phyloP scores from a whole-genome alignment of 2,329 filamentous ascomycete species.

The Fusarium citri region DNA sequence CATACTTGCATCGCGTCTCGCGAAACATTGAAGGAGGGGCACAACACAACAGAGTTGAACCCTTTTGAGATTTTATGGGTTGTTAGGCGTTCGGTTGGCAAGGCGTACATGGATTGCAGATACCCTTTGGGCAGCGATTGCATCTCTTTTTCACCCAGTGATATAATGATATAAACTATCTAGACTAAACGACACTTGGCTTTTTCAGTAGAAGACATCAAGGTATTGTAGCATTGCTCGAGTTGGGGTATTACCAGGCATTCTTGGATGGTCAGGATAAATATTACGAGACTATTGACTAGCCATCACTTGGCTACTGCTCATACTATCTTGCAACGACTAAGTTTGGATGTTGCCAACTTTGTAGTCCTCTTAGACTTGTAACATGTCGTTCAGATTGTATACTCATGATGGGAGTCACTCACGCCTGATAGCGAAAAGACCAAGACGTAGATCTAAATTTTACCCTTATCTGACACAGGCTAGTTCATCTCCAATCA shows the following conservation, averaged over 20 bases:
- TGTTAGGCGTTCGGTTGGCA: conserved; percentile 11
- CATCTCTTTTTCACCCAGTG: conserved; percentile 1
- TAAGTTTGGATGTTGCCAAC: neutral
- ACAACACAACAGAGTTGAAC: neutral
- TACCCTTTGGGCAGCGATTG: conserved; percentile 15
- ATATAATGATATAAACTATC: conserved; percentile 15
- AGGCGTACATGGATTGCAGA: conserved; percentile 8
- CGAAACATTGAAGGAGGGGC: conserved; percentile 1
- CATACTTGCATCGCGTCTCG: conserved; percentile 11
- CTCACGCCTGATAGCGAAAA: neutral
- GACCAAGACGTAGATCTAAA: neutral
- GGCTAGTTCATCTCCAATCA: neutral
- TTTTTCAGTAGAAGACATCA: conserved; percentile 1
- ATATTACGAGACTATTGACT: neutral
- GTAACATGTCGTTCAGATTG: neutral
- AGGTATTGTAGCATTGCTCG: conserved; percentile 4
- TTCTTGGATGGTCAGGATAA: neutral
- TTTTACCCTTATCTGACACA: neutral
- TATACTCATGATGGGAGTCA: neutral
- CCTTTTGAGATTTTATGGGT: neutral
- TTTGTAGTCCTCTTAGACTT: neutral
- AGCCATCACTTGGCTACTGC: neutral
- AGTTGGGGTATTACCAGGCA: neutral
- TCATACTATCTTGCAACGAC: neutral
- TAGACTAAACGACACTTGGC: conserved; percentile 3